Base-by-base conservation (phyloP, 73 alveolate genomes). In the Paramecium sonneborni region DNA sequence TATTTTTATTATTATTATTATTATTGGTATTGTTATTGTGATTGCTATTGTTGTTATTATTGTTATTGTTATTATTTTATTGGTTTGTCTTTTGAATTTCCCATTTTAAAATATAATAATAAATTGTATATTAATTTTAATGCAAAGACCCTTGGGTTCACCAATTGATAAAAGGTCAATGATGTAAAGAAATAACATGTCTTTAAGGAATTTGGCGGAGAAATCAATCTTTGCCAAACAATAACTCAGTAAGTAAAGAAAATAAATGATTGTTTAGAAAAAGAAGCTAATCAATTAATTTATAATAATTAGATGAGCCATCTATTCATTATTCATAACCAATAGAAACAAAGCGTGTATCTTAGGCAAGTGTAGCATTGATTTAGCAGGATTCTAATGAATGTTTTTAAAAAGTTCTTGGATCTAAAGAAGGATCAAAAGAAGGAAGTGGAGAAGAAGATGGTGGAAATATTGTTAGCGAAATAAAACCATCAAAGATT, bases 361-460 rank as follows among this genome's bases (percentile, higher is more conserved):
- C 84, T 14, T 62, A 62, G 24, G 44, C 39, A 26, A 62, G 84
- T 62, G 84, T 30, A 24, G 28, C 84, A 23, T 32, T 62, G 24
- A 62, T 62, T 32, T 28, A 52, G 14, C 32, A 10, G 7, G 84
- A 62, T 26, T 32, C 84, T 14, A 32, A 62, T 62, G 84, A 26
- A 30, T 62, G 84, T 46, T 62, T 62, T 62, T 62, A 62, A 62
- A 62, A 62, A 26, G 84, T 62, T 12, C 84, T 62, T 0, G 84
- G 84, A 62, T 62, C 84, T 30, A 62, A 62, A 62, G n/a, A 32
- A 15, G 84, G 48, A 11, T 62, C 84, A 26, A 62, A 62, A 62
- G 84, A 62, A 3, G 84, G 84, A 10, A 62, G 84, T 62, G 84
- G 39, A 12, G 84, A 62, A 62, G 84, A 62, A 26, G 84, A 30